These are phyloP conservation scores for Chytriomyces hyalinus DNA, from an alignment of 192 early-diverging fungal species.

Conservation along the genomic window DNA sequence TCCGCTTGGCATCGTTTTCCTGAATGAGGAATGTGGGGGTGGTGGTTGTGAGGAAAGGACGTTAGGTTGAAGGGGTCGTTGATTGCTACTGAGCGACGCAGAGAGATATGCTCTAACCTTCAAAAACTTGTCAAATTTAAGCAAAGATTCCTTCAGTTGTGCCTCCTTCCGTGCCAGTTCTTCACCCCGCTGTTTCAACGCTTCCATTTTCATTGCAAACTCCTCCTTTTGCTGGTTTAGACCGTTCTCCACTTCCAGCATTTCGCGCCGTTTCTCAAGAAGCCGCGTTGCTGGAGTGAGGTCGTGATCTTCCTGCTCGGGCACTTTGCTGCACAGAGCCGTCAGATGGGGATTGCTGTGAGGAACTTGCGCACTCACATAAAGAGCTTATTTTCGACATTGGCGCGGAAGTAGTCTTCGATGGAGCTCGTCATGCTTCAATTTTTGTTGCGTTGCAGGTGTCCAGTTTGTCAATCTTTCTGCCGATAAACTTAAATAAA, in stretches of 20 bases:
- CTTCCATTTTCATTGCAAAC: slow-evolving; percentile 69
- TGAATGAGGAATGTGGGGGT: slow-evolving; percentile 7
- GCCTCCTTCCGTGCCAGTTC: slow-evolving; percentile 63
- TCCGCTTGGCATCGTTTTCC: slow-evolving; percentile 73
- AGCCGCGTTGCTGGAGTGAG: slow-evolving; percentile 65
- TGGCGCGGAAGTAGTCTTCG: slow-evolving; percentile 60
- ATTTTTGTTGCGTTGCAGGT: too few relatives aligned
- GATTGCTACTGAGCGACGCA: neutral
- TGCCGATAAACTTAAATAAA: too few relatives aligned
- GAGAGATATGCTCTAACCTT: slow-evolving; percentile 46
- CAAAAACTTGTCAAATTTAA: slow-evolving; percentile 71
- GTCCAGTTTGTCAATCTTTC: too few relatives aligned
- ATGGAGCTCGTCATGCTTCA: slow-evolving; percentile 34
- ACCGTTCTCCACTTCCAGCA: slow-evolving; percentile 69
- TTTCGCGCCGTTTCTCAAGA: slow-evolving; percentile 65
- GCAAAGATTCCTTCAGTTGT: slow-evolving; percentile 59
- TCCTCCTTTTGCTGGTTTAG: slow-evolving; percentile 66
- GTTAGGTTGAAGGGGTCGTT: neutral
- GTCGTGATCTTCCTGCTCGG: slow-evolving; percentile 66
- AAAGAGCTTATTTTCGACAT: slow-evolving; percentile 62
- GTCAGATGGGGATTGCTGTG: neutral
- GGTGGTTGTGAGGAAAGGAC: neutral
- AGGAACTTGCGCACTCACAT: slow-evolving; percentile 40
- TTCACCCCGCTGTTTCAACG: slow-evolving; percentile 60
- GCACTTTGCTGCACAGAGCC: slow-evolving; percentile 48